Conservation (phyloP, 169 alveolate species). For the Miamiensis avidus region DNA sequence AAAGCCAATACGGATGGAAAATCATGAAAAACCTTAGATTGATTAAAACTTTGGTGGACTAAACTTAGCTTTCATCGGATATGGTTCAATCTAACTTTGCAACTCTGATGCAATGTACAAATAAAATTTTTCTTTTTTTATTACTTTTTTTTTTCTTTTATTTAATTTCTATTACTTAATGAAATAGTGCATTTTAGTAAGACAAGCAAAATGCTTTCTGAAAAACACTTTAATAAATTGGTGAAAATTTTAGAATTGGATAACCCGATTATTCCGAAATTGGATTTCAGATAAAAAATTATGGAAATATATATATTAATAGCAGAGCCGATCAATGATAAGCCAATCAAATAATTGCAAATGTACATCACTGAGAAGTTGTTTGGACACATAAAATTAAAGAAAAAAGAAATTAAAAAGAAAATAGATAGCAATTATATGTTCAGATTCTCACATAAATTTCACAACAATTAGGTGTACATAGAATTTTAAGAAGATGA, state of each 20-base stretch:
- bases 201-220: background rate
- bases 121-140: too few relatives aligned
- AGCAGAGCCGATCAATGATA: background rate
- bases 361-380: background rate
- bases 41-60: background rate
- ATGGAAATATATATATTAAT: background rate
- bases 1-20: background rate
- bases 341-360: background rate
- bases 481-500: background rate
- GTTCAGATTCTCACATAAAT: background rate
- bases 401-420: background rate
- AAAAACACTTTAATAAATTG: background rate
- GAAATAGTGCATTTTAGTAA: background rate
- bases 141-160: too few relatives aligned
- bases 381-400: background rate
- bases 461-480: background rate
- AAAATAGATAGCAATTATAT: background rate
- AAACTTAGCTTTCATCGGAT: background rate
- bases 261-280: background rate
- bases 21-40: too few relatives aligned
- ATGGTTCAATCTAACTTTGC: background rate
- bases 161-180: too few relatives aligned
- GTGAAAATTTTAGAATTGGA: background rate
- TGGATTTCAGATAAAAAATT: background rate
- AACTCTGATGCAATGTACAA: background rate